Percentiles rank a stretch among this genome's conserved stretches.
Evolutionary conservation across 768 basidiomycete species (phyloP).

Genomic region (Tylopilus sp.): DNA sequence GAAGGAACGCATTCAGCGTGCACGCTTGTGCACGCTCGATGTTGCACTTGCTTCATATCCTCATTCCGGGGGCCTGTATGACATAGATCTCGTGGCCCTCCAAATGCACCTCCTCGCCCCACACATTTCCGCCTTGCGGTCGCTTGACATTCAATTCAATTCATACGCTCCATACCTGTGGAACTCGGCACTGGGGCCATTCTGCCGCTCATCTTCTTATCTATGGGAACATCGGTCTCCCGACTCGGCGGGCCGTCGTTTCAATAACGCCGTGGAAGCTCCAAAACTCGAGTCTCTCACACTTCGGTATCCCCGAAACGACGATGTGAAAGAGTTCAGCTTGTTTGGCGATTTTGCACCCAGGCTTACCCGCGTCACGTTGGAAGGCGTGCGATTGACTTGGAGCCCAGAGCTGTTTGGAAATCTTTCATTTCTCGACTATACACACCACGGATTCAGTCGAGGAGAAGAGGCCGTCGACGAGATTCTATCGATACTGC

Average conservation of each 20-base stretch:
- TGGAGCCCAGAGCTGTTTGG: conserved; percentile 63
- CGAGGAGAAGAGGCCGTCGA: conserved; percentile 50
- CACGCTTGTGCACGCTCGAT: conserved; percentile 59
- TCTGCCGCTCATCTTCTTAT: conserved; percentile 36
- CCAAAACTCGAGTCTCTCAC: conserved; percentile 50
- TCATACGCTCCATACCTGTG: conserved; percentile 62
- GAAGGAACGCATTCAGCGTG: conserved; percentile 57
- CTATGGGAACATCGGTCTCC: conserved; percentile 23
- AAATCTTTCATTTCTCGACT: conserved; percentile 62
- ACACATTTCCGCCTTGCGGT: conserved; percentile 55
- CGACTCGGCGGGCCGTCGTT: conserved; percentile 2
- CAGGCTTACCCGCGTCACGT: conserved; percentile 46
- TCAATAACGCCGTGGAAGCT: conserved; percentile 33
- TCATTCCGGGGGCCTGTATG: conserved; percentile 15
- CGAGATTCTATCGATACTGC: conserved; percentile 57
- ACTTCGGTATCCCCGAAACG: conserved; percentile 60
- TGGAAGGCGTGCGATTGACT: conserved; percentile 62
- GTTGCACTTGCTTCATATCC: conserved; percentile 47
- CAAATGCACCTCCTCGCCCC: conserved; percentile 54
- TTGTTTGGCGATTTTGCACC: conserved; percentile 65
- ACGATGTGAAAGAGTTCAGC: conserved; percentile 63
- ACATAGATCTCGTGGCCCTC: conserved; percentile 48
- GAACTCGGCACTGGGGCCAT: conserved; percentile 59
- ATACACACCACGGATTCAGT: conserved; percentile 70
- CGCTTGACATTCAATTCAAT: conserved; percentile 54